phyloP scores from a whole-genome alignment of 2,329 filamentous ascomycete species.

The Plectosphaerella plurivora region DNA sequence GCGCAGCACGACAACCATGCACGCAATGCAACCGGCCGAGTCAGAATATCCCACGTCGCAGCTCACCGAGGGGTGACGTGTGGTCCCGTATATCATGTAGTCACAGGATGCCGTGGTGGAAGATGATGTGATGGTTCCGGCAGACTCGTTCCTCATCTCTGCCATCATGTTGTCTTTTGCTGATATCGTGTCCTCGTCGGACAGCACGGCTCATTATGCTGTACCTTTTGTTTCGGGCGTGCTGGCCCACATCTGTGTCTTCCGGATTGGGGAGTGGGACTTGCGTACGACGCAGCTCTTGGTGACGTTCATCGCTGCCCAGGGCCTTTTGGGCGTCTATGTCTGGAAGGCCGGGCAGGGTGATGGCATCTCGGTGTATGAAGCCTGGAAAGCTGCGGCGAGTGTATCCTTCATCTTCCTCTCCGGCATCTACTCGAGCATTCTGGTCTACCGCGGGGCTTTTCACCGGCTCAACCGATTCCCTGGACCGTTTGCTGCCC shows the following conservation, averaged over 20 bases:
- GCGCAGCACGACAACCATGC: background rate
- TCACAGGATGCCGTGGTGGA: no score
- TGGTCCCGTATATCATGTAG: background rate
- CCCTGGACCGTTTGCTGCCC: conserved; percentile 19
- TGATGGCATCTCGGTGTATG: background rate
- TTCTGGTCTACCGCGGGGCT: conserved; percentile 13
- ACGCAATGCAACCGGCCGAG: background rate
- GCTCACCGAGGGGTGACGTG: background rate
- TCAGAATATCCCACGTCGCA: background rate
- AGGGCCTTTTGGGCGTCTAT: background rate
- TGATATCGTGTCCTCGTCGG: background rate
- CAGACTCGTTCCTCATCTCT: background rate
- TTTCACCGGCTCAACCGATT: conserved; percentile 22
- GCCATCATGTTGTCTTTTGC: background rate
- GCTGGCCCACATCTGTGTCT: conserved; percentile 13
- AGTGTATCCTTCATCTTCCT: conserved; percentile 4
- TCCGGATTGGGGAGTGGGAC: conserved; percentile 22
- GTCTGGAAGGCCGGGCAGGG: background rate
- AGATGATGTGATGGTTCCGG: background rate
- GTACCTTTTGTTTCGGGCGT: conserved; percentile 7
- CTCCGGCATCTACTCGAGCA: conserved; percentile 12
- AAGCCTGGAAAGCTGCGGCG: background rate
- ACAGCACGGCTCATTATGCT: background rate
- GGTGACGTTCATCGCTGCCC: conserved; percentile 2
- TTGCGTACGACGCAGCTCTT: conserved; percentile 9